Percentiles rank a stretch among this genome's conserved stretches.
phyloP scores from a whole-genome alignment of 306 rosid species.

The Quercus aquifolioides region DNA sequence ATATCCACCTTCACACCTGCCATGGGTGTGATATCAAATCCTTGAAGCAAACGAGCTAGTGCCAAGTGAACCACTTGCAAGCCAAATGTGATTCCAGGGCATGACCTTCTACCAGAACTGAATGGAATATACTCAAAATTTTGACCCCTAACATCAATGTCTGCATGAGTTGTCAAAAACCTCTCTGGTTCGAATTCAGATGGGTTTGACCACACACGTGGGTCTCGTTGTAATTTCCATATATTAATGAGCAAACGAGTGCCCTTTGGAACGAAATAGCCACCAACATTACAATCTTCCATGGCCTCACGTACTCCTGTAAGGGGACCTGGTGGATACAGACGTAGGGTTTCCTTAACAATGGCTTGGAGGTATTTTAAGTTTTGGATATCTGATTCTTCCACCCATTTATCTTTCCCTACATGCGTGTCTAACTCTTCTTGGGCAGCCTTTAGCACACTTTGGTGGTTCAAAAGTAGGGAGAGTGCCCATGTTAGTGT shows the following conservation, averaged over 20 bases:
- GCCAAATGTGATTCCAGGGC: conserved; percentile 30
- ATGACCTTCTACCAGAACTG: conserved; percentile 31
- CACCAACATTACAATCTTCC: conserved; percentile 24
- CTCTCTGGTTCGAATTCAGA: conserved; percentile 27
- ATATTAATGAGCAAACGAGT: conserved; percentile 33
- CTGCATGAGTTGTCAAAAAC: conserved; percentile 18
- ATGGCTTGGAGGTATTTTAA: conserved; percentile 32
- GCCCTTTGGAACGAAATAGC: conserved; percentile 19
- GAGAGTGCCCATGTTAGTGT: conserved; percentile 29
- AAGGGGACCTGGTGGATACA: conserved; percentile 35
- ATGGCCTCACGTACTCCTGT: conserved; percentile 36
- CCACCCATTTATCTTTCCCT: conserved; percentile 31
- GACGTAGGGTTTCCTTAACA: conserved; percentile 28
- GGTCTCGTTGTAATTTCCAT: conserved; percentile 40
- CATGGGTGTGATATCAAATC: conserved; percentile 17
- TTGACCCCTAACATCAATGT: not conserved
- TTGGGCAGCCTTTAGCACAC: conserved; percentile 21
- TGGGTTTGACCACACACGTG: conserved; percentile 25
- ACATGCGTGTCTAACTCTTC: conserved; percentile 25
- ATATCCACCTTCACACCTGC: conserved; percentile 18
- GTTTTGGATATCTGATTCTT: conserved; percentile 29
- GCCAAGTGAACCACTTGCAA: conserved; percentile 21
- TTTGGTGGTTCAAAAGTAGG: conserved; percentile 24
- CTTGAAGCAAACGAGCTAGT: conserved; percentile 34
- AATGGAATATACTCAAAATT: conserved; percentile 31